Base-by-base conservation (phyloP, 208 protist species). In the Crithidia brevicula region DNA sequence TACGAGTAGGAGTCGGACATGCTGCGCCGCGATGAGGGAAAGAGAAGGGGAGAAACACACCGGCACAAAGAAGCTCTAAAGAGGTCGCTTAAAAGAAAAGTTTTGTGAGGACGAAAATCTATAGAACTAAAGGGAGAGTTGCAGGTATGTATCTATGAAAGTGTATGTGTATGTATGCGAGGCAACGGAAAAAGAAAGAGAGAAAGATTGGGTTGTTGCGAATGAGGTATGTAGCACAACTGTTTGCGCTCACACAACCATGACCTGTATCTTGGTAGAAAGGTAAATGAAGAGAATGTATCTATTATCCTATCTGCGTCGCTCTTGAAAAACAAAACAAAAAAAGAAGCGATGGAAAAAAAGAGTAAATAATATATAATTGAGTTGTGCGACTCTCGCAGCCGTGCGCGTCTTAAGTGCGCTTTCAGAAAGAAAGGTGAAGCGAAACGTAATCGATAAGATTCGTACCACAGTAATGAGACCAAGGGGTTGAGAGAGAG, bases 1-100 rank as follows among this genome's bases (percentile, higher is more conserved):
- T 78, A 73, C 4, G 42, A 67, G 67, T 79, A 83, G 4, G 79
- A 78, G 53, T 81, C 46, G 11, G 69, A 49, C 60, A 74, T 68
- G 51, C n/a, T n/a, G 6, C 42, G 3, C 0, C 8, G 18, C 31
- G 34, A 23, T 20, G 43, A 13, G 8, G 10, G 8, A 40, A 40
- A 40, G 15, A 40, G 10, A 40, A 40, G 15, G 36, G 9, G 1
- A 40, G 15, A 47, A 47, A 6, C 16, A 47, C 18, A 20, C 13
- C 42, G n/a, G n/a, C n/a, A n/a, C n/a, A n/a, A n/a, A n/a, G n/a
- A n/a, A n/a, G n/a, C n/a, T n/a, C n/a, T n/a, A n/a, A n/a, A n/a
- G n/a, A n/a, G n/a, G n/a, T n/a, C n/a, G n/a, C n/a, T n/a, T n/a
- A 47, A 47, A 5, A 47, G 20, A 47, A 47, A 47, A 47, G 20